Evolutionary conservation across 2,329 filamentous ascomycete genomes (phyloP).

Genomic region (Fusarium sp.): DNA sequence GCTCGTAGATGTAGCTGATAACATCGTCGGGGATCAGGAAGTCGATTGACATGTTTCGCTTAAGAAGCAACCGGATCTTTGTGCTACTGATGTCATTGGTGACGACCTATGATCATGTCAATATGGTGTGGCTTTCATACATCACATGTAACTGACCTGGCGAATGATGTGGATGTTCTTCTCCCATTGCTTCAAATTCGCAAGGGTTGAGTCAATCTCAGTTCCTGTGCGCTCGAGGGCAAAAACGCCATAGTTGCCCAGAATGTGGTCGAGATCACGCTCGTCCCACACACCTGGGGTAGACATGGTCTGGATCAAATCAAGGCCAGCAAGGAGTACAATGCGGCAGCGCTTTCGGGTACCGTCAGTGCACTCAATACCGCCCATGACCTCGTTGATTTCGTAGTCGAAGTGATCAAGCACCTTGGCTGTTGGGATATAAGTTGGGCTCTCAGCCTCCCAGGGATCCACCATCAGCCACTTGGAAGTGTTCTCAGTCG

Average conservation of each 20-base stretch:
- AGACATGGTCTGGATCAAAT: conserved; percentile 79
- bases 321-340: conserved; percentile 82
- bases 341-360: conserved; percentile 75
- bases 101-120: conserved; percentile 61
- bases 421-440: conserved; percentile 88
- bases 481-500: conserved; percentile 78
- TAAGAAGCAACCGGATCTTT: conserved; percentile 83
- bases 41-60: conserved; percentile 83
- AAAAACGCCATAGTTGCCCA: conserved; percentile 84
- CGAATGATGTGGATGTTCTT: conserved; percentile 89
- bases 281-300: conserved; percentile 82
- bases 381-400: conserved; percentile 82
- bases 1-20: conserved; percentile 77
- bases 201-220: conserved; percentile 87
- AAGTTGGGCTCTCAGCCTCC: conserved; percentile 84
- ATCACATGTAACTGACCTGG: conserved; percentile 42
- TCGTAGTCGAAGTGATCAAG: conserved; percentile 92
- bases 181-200: conserved; percentile 83
- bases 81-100: conserved; percentile 88
- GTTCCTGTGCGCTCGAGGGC: conserved; percentile 90
- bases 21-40: conserved; percentile 77
- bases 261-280: conserved; percentile 87
- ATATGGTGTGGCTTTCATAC: conserved; percentile 6
- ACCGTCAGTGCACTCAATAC: conserved; percentile 76
- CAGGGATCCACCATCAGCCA: conserved; percentile 86